Evolutionary conservation across 2,329 filamentous ascomycete genomes (phyloP).

Genomic region (Fusarium kyushuense): DNA sequence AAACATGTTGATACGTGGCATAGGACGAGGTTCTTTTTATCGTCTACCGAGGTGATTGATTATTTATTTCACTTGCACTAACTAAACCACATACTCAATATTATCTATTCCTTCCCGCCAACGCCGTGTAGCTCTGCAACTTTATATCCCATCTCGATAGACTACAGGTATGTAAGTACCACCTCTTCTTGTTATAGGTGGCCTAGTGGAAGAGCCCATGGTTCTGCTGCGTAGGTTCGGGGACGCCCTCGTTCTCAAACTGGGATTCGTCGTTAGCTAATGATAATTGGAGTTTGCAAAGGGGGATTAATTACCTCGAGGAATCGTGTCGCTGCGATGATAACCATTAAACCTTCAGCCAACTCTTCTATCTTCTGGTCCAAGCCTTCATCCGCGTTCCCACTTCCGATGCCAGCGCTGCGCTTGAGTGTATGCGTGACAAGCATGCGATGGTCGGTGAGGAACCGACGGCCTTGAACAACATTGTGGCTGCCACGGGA

Average conservation of each 20-base stretch:
- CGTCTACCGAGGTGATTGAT: constrained; percentile 23
- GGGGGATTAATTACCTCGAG: constrained; percentile 74
- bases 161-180: neutral
- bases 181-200: constrained; percentile 6
- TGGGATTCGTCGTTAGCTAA: constrained; percentile 44
- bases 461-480: constrained; percentile 81
- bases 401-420: constrained; percentile 78
- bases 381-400: constrained; percentile 55
- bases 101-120: constrained; percentile 36
- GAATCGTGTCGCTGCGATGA: constrained; percentile 86
- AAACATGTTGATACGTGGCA: neutral
- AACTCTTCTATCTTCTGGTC: constrained; percentile 78
- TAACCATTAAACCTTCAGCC: constrained; percentile 84
- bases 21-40: constrained; percentile 13
- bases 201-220: constrained; percentile 57
- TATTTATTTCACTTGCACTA: constrained; percentile 26
- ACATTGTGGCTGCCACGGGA: constrained; percentile 86
- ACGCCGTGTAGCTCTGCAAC: constrained; percentile 44
- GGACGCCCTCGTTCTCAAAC: constrained; percentile 57
- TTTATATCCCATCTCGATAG: constrained; percentile 35
- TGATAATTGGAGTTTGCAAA: neutral
- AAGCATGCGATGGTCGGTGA: constrained; percentile 83
- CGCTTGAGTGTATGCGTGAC: constrained; percentile 93
- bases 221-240: constrained; percentile 51
- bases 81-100: constrained; percentile 25